Conservation (phyloP, 352 stramenopile species). For the Globisporangium nodosum region DNA sequence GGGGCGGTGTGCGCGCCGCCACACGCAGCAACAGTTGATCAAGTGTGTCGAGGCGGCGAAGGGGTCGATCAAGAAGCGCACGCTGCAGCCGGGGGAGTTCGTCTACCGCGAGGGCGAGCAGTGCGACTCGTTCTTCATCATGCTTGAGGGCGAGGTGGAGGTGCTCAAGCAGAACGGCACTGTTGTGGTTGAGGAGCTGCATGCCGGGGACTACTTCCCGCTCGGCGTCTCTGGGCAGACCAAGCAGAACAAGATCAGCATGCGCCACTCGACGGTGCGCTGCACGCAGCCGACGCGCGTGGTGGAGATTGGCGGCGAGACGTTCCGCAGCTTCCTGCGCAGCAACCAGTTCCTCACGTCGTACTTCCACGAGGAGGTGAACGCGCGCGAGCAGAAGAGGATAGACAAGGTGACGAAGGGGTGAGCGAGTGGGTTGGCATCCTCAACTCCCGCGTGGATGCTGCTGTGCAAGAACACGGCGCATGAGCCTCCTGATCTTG, state of each 20-base stretch:
- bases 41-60: constrained; percentile 74
- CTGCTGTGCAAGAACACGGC: background rate
- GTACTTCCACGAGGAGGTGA: constrained; percentile 73
- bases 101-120: constrained; percentile 76
- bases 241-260: constrained; percentile 57
- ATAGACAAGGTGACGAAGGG: constrained; percentile 40
- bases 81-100: constrained; percentile 53
- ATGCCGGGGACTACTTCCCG: constrained; percentile 74
- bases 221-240: constrained; percentile 70
- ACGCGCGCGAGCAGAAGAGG: constrained; percentile 52
- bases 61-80: constrained; percentile 56
- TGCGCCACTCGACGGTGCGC: constrained; percentile 64
- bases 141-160: constrained; percentile 65
- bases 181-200: constrained; percentile 67
- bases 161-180: constrained; percentile 62
- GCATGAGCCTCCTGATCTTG: background rate
- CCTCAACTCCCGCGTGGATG: background rate
- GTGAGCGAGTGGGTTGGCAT: background rate
- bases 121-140: constrained; percentile 77
- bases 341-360: constrained; percentile 81
- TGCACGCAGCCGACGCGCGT: constrained; percentile 63
- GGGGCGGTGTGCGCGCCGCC: constrained; percentile 45
- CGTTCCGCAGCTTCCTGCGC: constrained; percentile 77
- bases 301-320: constrained; percentile 76
- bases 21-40: constrained; percentile 69